Base-by-base conservation (phyloP, 2,329 filamentous ascomycete species). In the Pestalotiopsis sp. region DNA sequence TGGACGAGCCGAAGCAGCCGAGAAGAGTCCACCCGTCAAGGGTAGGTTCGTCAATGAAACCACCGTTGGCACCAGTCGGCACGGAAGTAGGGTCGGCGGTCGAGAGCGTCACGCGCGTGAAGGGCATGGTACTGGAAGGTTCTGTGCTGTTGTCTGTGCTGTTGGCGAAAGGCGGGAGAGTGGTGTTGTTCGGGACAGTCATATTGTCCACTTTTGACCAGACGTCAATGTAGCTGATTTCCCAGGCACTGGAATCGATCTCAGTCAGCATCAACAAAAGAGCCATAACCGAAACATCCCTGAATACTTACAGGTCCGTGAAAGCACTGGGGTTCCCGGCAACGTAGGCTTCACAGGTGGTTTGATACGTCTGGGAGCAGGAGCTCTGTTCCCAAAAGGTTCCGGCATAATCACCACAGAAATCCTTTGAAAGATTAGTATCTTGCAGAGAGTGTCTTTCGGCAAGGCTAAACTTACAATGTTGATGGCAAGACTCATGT, bases 321-420 rank as follows among this genome's bases (percentile, higher is more conserved):
- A 86, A 86, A 13, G 79, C 83, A 4, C 71, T 68, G 0, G 85
- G 85, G 67, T 84, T 83, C 1, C 74, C 76, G 17, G 81, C 83
- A 12, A 87, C 85, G 71, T 80, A 86, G 65, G 85, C 81, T 25
- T 76, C 71, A 70, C 85, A 87, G 3, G 83, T 84, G 4, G 80
- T 73, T 0, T 36, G 17, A n/a, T 39, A 36, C 17, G 83, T 83
- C n/a, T 80, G 76, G 11, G 73, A 68, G 67, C 74, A 74, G 71
- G 83, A 86, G 14, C 79, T 75, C 17, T 82, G 80, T 13, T 76
- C 72, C 85, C 85, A 87, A 17, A 80, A 75, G 4, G 77, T 78
- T 57, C 79, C 90, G 0, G 91, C 92, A 85, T 92, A 95, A 74
- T 91, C 88, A 31, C 93, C 93, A 75, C 93, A 96, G 77, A 96